phyloP scores from a whole-genome alignment of 192 early-diverging fungal genomes.

The Pilaira anomala region DNA sequence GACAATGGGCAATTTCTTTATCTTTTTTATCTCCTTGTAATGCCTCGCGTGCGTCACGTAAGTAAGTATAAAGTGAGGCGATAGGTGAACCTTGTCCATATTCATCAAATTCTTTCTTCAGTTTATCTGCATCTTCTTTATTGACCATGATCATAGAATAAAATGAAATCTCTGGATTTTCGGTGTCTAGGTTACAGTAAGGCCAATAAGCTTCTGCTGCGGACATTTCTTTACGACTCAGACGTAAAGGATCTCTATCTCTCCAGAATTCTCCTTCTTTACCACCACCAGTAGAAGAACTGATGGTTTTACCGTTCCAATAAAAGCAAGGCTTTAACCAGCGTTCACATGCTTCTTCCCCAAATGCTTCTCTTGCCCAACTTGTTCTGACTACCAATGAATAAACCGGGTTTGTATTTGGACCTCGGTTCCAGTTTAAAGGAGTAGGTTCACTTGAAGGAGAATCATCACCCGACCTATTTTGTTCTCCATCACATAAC shows the following conservation, averaged over 20 bases:
- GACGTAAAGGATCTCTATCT: constrained; percentile 37
- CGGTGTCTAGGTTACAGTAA: constrained; percentile 10
- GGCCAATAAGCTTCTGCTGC: constrained; percentile 55
- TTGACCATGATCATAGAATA: constrained; percentile 59
- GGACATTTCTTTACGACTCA: constrained; percentile 54
- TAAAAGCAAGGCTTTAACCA: constrained; percentile 56
- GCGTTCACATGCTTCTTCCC: constrained; percentile 22
- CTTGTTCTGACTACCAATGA: constrained; percentile 52
- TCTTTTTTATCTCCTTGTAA: constrained; percentile 44
- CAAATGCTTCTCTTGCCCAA: constrained; percentile 48
- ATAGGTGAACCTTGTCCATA: constrained; percentile 28
- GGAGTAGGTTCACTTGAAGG: constrained; percentile 19
- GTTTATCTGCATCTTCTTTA: constrained; percentile 42
- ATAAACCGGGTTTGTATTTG: constrained; percentile 59
- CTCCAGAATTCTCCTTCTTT: constrained; percentile 48
- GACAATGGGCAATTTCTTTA: constrained; percentile 46
- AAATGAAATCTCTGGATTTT: constrained; percentile 13
- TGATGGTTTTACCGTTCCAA: constrained; percentile 57
- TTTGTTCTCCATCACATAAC: constrained; percentile 36
- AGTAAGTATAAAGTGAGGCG: constrained; percentile 40
- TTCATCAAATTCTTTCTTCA: constrained; percentile 26
- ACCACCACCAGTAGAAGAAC: constrained; percentile 27
- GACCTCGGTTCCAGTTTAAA: constrained; percentile 54
- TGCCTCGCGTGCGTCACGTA: constrained; percentile 44
- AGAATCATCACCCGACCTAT: background rate